These are phyloP conservation scores for Salix udensis DNA, from an alignment of 345 rosid genomes.

Conservation along the genomic window DNA sequence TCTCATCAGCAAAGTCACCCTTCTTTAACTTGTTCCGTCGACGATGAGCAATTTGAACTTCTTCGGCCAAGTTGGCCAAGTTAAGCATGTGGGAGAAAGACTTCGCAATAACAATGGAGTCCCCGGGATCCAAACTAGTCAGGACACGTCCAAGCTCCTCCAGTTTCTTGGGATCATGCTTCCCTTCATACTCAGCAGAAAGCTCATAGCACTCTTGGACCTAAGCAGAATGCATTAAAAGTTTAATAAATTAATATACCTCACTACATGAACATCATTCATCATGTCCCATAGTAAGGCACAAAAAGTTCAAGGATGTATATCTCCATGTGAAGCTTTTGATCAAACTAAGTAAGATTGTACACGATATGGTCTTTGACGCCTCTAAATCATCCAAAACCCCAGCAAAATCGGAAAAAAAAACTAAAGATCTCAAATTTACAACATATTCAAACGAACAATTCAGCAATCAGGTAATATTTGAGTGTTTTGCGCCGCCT, in stretches of 20 bases:
- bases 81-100: slow-evolving; percentile 95
- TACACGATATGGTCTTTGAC: not conserved
- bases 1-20: slow-evolving; percentile 85
- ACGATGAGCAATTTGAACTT: slow-evolving; percentile 88
- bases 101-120: slow-evolving; percentile 86
- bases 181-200: slow-evolving; percentile 93
- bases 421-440: not conserved
- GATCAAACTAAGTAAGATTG: not conserved
- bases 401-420: not conserved
- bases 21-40: slow-evolving; percentile 78
- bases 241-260: not conserved
- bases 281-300: slow-evolving; percentile 42
- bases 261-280: slow-evolving; percentile 7
- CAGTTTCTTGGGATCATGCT: slow-evolving; percentile 60
- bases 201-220: slow-evolving; percentile 96
- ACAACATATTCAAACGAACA: not conserved
- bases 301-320: not conserved
- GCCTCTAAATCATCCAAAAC: not conserved
- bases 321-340: not conserved
- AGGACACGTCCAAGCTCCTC: slow-evolving; percentile 84
- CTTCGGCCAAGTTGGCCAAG: slow-evolving; percentile 97
- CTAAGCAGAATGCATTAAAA: slow-evolving; percentile 29
- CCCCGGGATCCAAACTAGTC: slow-evolving; percentile 93
- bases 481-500: not conserved
- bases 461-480: too few relatives aligned